phyloP scores from a whole-genome alignment of 805 yeast genomes.

The Ascoidea asiatica region DNA sequence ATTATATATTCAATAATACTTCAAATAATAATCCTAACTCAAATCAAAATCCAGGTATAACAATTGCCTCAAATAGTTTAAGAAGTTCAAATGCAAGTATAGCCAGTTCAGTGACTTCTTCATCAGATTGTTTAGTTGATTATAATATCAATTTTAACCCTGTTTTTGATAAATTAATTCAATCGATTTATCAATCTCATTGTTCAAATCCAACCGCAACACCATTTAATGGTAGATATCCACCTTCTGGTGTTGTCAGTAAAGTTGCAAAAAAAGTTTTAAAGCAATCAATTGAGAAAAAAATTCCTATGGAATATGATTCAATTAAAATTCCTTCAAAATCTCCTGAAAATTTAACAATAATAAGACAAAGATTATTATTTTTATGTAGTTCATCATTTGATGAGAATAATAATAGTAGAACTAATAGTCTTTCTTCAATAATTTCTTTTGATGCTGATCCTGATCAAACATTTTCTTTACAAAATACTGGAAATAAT shows the following conservation, averaged over 20 bases:
- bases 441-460: background rate
- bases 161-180: background rate
- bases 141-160: background rate
- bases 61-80: background rate
- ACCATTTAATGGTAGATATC: slow-evolving; percentile 51
- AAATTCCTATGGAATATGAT: slow-evolving; percentile 24
- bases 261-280: slow-evolving; percentile 44
- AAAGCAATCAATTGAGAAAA: slow-evolving; percentile 19
- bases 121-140: background rate
- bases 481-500: slow-evolving; percentile 1
- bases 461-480: slow-evolving; percentile 5
- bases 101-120: background rate
- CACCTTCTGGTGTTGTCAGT: slow-evolving; percentile 55
- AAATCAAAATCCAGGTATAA: too few species aligned
- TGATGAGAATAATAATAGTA: background rate
- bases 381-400: slow-evolving; percentile 6
- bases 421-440: background rate
- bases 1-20: background rate
- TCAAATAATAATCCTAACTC: background rate
- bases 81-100: background rate
- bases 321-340: slow-evolving; percentile 19
- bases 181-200: slow-evolving; percentile 27
- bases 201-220: slow-evolving; percentile 48
- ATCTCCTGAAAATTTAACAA: slow-evolving; percentile 12
- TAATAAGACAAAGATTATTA: slow-evolving; percentile 24